Evolutionary conservation across 768 basidiomycete species (phyloP).

Genomic region (Candolleomyces aberdarensis): DNA sequence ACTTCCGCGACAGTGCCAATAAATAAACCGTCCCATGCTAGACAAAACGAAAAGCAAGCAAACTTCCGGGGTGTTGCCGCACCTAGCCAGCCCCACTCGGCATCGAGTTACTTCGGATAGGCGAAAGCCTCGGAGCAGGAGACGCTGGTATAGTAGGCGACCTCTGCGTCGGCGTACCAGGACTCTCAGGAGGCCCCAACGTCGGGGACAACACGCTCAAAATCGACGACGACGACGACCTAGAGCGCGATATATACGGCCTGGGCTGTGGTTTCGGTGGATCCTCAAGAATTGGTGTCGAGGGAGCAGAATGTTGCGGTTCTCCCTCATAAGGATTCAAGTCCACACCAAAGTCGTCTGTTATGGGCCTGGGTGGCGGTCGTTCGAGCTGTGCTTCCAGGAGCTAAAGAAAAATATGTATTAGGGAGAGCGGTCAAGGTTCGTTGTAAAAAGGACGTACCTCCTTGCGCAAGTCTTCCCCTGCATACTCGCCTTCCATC

Average conservation of each 20-base stretch:
- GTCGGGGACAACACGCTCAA: conserved; percentile 37
- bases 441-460: conserved; percentile 31
- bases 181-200: background rate
- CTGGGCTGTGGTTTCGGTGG: conserved; percentile 39
- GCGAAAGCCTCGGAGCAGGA: background rate
- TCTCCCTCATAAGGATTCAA: conserved; percentile 17
- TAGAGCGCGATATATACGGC: conserved; percentile 59
- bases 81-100: background rate
- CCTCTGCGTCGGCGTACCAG: background rate
- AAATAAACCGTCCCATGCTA: too few species aligned
- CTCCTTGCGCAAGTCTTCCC: conserved; percentile 84
- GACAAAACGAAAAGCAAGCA: too few species aligned
- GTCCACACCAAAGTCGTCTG: conserved; percentile 57
- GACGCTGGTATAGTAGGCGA: background rate
- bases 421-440: background rate
- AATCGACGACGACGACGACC: conserved; percentile 47
- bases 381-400: conserved; percentile 86
- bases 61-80: background rate
- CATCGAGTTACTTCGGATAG: background rate
- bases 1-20: too few species aligned
- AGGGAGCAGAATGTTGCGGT: conserved; percentile 17
- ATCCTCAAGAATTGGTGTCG: conserved; percentile 25
- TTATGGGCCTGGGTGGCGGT: conserved; percentile 70
- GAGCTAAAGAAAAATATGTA: conserved; percentile 42
- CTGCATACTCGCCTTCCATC: conserved; percentile 86